A percentile compares a stretch with the other conserved stretches of the same genome.
Evolutionary conservation across 495 filamentous ascomycete genomes (phyloP).

Genomic region (Oidiodendron maius): DNA sequence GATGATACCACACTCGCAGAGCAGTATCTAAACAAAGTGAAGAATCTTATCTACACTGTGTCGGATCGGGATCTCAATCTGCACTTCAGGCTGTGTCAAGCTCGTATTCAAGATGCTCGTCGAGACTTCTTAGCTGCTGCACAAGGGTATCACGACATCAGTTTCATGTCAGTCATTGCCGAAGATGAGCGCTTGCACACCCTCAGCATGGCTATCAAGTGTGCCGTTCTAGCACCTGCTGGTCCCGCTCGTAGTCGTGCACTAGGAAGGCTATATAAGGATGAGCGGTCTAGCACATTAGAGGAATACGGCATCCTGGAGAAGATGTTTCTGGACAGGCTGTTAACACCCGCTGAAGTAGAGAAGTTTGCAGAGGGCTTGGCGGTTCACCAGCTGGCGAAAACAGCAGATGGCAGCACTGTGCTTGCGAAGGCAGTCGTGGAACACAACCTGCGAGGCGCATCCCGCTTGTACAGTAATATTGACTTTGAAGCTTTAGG

Average conservation of each 20-base stretch:
- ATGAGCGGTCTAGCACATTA: constrained; percentile 72
- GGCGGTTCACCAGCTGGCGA: constrained; percentile 81
- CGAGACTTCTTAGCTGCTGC: constrained; percentile 87
- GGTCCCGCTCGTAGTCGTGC: constrained; percentile 77
- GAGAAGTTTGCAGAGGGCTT: constrained; percentile 76
- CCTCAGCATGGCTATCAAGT: constrained; percentile 82
- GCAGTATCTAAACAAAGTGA: constrained; percentile 84
- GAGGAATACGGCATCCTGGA: constrained; percentile 86
- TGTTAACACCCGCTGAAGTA: constrained; percentile 76
- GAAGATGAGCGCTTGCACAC: constrained; percentile 78
- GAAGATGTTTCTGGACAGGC: constrained; percentile 93
- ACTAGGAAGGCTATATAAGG: constrained; percentile 84
- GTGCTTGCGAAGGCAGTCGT: constrained; percentile 92
- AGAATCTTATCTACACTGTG: constrained; percentile 80
- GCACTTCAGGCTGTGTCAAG: constrained; percentile 85
- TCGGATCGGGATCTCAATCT: constrained; percentile 63
- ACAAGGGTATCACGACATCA: constrained; percentile 80
- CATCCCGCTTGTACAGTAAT: constrained; percentile 82
- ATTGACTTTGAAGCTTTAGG: constrained; percentile 78
- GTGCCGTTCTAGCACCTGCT: constrained; percentile 89
- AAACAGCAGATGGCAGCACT: constrained; percentile 81
- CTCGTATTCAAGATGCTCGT: constrained; percentile 86
- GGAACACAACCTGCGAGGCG: constrained; percentile 89
- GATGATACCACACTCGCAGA: constrained; percentile 86
- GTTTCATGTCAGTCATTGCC: constrained; percentile 65